Conservation (phyloP, 805 yeast species). For the Candida orba region DNA sequence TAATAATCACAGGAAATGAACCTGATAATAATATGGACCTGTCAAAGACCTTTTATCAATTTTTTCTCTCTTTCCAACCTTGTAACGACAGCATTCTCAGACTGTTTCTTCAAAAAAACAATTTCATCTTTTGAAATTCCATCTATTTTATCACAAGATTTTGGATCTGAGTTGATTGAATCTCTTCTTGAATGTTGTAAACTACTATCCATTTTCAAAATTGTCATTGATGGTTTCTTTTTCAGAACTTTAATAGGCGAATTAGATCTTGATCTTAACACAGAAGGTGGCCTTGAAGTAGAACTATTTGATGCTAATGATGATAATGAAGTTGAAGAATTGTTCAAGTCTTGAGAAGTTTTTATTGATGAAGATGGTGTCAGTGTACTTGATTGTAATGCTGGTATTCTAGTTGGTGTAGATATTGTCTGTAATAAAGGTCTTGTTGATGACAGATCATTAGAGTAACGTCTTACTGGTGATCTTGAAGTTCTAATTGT, state of each 20-base stretch:
- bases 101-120: slow-evolving; percentile 10
- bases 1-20: no score
- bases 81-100: slow-evolving; percentile 21
- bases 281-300: slow-evolving; percentile 11
- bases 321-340: slow-evolving; percentile 1
- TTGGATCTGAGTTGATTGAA: slow-evolving; percentile 1
- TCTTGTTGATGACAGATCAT: slow-evolving; percentile 2
- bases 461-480: slow-evolving; percentile 14
- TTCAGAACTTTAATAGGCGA: slow-evolving; percentile 20
- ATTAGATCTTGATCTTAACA: slow-evolving; percentile 19
- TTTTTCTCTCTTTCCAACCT: slow-evolving; percentile 23
- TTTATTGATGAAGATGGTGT: slow-evolving; percentile 8
- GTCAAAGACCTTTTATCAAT: not conserved
- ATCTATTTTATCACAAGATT: slow-evolving; percentile 6
- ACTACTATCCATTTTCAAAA: slow-evolving; percentile 18
- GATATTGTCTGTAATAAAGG: slow-evolving; percentile 1
- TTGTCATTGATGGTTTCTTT: slow-evolving; percentile 23
- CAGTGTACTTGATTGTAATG: slow-evolving; percentile 2
- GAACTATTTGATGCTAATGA: slow-evolving; percentile 3
- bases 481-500: slow-evolving; percentile 14
- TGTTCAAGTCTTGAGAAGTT: not conserved
- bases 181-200: slow-evolving; percentile 9
- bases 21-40: not conserved
- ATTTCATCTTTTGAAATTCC: slow-evolving; percentile 17
- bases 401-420: slow-evolving; percentile 12